Evolutionary conservation across 129 eudicot genomes (phyloP), one percentile per base, ranked within the genome.

Genomic region (Mikania micrantha): DNA sequence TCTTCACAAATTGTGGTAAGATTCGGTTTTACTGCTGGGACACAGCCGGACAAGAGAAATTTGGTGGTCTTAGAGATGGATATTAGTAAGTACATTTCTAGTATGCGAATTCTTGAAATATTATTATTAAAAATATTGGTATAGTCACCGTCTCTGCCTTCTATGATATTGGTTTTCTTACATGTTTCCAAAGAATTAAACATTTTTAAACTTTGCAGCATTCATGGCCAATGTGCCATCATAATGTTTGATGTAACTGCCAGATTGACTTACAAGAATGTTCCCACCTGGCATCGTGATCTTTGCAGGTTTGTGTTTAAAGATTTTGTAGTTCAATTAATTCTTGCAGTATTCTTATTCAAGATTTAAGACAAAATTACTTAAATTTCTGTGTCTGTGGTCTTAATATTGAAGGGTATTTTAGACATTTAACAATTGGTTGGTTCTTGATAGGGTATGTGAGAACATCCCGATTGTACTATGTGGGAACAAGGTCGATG

Each of bases 401-500:
- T 40, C 5, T 66, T 38, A 15, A 44, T 40, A 32, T 32, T 72
- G 4, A 61, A 64, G 29, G 31, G 36, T 36, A 17, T 48, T 62
- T 10, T 36, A 60, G 64, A 22, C 54, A n/a, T 24, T 19, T 53
- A 60, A 27, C 39, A 38, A 13, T 20, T 48, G 27, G 2, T 21
- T 49, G 24, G 15, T 38, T 2, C 19, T 50, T 34, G 2, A 35
- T 67, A 84, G 91, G 74, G 91, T 82, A 1, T 79, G 85, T 11
- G 95, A 84, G 76, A 87, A 87, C 66, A 87, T 87, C 28, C 95
- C 95, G 20, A 87, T 87, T 67, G 95, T 87, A 13, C 87, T 87
- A 5, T 87, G 95, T 69, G 95, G 95, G 17, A 87, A 87, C 85
- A 87, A 87, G 78, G 95, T 87, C 77, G 95, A 87, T 80, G 95